Evolutionary conservation across 2,329 filamentous ascomycete species (phyloP).

Genomic region (Trichoderma aggressivum): DNA sequence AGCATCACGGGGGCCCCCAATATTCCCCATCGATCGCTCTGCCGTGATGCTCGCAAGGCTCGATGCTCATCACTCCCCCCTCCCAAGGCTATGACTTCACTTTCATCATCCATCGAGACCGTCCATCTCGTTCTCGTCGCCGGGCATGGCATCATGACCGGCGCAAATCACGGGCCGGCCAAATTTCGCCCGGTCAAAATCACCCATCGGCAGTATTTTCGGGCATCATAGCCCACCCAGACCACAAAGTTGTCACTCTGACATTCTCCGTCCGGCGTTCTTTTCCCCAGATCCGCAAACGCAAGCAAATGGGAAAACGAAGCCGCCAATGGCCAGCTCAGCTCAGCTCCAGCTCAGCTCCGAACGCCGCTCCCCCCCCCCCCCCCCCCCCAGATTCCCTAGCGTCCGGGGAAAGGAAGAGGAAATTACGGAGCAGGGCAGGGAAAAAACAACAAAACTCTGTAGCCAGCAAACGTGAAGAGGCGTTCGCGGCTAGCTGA

Average conservation of each 20-base stretch:
- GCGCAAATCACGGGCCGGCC: not conserved
- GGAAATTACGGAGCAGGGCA: not conserved
- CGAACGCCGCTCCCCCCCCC: no score
- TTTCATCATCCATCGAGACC: not conserved
- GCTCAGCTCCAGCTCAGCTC: not conserved
- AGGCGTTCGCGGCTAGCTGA: not conserved
- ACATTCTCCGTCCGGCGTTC: not conserved
- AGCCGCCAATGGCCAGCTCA: not conserved
- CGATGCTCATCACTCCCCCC: not conserved
- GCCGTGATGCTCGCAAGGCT: not conserved
- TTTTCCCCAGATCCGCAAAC: not conserved
- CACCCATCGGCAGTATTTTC: not conserved
- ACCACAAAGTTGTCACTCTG: not conserved
- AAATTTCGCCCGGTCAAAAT: not conserved
- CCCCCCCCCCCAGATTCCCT: not conserved
- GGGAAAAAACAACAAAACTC: no score
- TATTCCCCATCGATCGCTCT: not conserved
- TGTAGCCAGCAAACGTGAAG: not conserved
- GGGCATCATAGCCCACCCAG: not conserved
- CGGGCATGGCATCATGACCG: not conserved
- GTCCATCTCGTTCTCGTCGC: not conserved
- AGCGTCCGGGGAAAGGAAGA: not conserved
- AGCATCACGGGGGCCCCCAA: not conserved
- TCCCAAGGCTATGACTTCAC: constrained; percentile 8
- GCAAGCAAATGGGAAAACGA: not conserved